Percentiles rank a stretch among this genome's conserved stretches.
Conservation (phyloP, 257 asterid genomes). For the Fraxinus excelsior region DNA sequence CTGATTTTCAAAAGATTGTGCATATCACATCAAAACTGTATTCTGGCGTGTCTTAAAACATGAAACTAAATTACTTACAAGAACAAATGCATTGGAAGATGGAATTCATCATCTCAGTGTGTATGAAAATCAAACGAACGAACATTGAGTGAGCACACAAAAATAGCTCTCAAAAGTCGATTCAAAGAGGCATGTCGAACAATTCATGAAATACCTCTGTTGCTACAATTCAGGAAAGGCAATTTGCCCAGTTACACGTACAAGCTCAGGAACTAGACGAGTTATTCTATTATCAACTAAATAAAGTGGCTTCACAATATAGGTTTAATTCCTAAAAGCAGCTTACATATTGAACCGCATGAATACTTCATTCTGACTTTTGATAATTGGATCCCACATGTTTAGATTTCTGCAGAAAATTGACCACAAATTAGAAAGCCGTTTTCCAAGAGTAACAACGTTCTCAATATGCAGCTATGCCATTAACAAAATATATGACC, state of each 20-base stretch:
- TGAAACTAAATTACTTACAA: too few species aligned
- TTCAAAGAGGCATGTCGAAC: not conserved
- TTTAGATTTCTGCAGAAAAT: constrained; percentile 43
- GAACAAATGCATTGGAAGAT: too few species aligned
- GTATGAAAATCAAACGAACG: not conserved
- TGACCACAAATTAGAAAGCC: not conserved
- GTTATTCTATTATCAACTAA: not conserved
- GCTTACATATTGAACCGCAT: not conserved
- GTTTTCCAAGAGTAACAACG: not conserved
- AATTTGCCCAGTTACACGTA: not conserved
- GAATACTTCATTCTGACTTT: constrained; percentile 11
- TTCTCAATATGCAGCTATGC: not conserved
- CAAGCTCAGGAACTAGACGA: not conserved
- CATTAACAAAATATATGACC: not conserved
- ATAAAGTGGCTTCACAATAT: not conserved
- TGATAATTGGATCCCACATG: constrained; percentile 26
- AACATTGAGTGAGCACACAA: not conserved
- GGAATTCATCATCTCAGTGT: too few species aligned
- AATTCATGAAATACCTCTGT: not conserved
- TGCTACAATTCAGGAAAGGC: not conserved
- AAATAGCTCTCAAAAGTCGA: not conserved
- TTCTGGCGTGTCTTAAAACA: too few species aligned
- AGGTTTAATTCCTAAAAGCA: not conserved
- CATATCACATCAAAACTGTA: too few species aligned
- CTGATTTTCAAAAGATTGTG: too few species aligned